Evolutionary conservation across 495 filamentous ascomycete species (phyloP), one percentile per base, ranked within the genome.

Genomic region (Extremus antarcticus): DNA sequence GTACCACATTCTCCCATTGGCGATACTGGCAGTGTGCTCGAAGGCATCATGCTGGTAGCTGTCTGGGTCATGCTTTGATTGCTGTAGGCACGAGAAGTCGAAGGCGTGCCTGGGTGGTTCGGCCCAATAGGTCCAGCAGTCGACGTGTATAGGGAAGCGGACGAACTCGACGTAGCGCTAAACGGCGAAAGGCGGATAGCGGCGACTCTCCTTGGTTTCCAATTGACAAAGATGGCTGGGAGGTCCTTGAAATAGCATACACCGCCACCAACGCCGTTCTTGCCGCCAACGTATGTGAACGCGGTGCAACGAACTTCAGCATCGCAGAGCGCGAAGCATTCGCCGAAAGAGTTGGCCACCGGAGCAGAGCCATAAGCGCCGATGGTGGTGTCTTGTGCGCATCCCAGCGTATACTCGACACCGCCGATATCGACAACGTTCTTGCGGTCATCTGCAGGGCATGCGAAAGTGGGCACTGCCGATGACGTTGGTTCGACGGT

Each of bases 261-360:
- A 3, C 57, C 57, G 11, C 47, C 7, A 32, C 57, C 57, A 21
- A 60, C 48, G n/a, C 57, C 57, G 43, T 60, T 53, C 3, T n/a
- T 29, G 16, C 56, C 51, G 25, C 56, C 56, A 7, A 21, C 9
- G 32, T 55, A 60, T 1, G 48, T 47, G 25, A 50, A 55, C 2
- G 47, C 57, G 1, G 29, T 52, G 57, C 57, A 60, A 21, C 23
- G 21, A 8, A 53, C 20, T 17, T 24, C 11, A 22, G 23, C 38
- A 39, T 60, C 47, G 43, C 57, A 60, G 2, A 60, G 40, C 13
- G 41, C 35, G 23, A 60, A 60, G 43, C 57, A 60, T 7, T 60
- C 53, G 29, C 56, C 41, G 29, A 53, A 55, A 2, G 52, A 52
- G 7, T 51, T 40, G 1, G 29, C 1, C 3, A 43, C 53, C 3